phyloP scores from a whole-genome alignment of 2,329 filamentous ascomycete genomes.

The Plenodomus tracheiphilus region DNA sequence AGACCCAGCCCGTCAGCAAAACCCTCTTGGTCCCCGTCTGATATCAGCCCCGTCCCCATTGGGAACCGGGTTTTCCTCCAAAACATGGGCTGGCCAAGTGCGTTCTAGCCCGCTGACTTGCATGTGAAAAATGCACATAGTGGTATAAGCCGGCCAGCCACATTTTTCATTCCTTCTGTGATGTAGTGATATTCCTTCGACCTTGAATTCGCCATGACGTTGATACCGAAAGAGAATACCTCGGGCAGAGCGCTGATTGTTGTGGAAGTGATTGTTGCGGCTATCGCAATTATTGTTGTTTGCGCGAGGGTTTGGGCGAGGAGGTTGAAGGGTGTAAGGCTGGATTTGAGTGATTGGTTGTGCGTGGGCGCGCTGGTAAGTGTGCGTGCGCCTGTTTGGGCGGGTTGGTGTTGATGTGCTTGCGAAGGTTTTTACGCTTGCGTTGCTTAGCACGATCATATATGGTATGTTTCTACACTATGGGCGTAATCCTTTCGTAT shows the following conservation, averaged over 20 bases:
- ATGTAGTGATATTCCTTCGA: too few relatives aligned
- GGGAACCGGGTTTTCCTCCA: too few relatives aligned
- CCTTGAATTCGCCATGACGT: background rate
- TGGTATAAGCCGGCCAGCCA: too few relatives aligned
- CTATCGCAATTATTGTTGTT: background rate
- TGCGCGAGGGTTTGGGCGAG: background rate
- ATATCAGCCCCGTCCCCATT: too few relatives aligned
- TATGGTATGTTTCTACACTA: background rate
- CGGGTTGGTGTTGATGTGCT: background rate
- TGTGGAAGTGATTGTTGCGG: background rate
- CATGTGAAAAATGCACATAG: too few relatives aligned
- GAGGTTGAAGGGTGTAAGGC: background rate
- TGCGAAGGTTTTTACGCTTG: background rate
- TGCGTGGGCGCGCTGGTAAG: constrained; percentile 1
- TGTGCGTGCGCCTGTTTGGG: background rate
- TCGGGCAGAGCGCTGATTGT: background rate
- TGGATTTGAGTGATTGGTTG: constrained; percentile 1
- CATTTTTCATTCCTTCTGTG: too few relatives aligned
- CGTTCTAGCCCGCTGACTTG: too few relatives aligned
- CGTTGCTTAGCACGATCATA: background rate
- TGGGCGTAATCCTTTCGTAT: too few relatives aligned
- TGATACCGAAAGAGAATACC: background rate
- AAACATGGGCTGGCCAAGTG: too few relatives aligned
- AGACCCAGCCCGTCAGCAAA: too few relatives aligned
- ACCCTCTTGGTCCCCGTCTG: too few relatives aligned